Base-by-base conservation (phyloP, 345 rosid species). In the Lagerstroemia speciosa region DNA sequence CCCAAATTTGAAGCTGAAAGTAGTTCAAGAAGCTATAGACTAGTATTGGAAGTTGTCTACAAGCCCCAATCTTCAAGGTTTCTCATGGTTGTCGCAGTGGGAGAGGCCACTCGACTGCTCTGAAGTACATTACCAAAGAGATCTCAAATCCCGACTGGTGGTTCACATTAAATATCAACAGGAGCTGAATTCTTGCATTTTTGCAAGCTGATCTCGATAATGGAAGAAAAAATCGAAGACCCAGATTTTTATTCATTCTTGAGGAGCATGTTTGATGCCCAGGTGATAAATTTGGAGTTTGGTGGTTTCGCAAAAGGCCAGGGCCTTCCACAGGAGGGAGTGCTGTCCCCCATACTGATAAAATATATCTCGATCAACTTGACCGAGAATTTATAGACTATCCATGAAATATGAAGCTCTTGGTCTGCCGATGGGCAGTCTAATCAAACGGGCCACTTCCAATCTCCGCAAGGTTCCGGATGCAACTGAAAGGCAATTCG, bases 271-370 rank as follows among this genome's bases (percentile, higher is more conserved):
- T 89, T 81, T 78, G 85, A 90, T 72, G 83, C 93, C 29, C 76
- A 75, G 7, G 92, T 86, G 73, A 80, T 90, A 50, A 88, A 90
- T 78, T 69, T 88, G 40, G 96, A 87, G 80, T 93, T 93, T 83
- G 98, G 97, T 33, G 89, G 92, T 55, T 93, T 87, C 73, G 88
- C 92, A 31, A 93, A 93, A 81, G 93, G 97, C 40, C 93, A 93
- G 71, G 97, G 98, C 74, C 97, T 93, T 74, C 97, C 98, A 29
- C 98, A 93, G 70, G 97, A 93, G 83, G 98, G 98, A 67, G 76
- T 86, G 52, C 64, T 93, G 77, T 93, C 87, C 64, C 89, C 96
- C 61, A 79, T 93, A 61, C 75, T 93, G 70, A 84, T 89, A 78
- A 93, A 89, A 84, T 93, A 71, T 90, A 93, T 79, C 93, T 93